Percentiles rank a stretch among this genome's conserved stretches.
These are phyloP conservation scores for Wickerhamomyces tratensis DNA, from an alignment of 805 yeast species.

Conservation along the genomic window DNA sequence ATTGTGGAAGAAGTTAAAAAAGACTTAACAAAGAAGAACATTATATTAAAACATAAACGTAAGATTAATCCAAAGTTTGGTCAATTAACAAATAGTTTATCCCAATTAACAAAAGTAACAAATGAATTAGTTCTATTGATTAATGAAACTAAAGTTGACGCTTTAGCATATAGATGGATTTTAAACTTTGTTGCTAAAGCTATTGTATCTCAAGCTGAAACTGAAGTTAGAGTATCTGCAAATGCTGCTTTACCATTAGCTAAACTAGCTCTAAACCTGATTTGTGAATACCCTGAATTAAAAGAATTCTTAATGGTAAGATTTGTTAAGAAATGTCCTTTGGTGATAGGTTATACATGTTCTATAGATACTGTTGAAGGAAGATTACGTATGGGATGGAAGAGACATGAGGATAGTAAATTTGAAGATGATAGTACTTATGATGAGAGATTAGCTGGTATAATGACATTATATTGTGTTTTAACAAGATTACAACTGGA, in stretches of 20 bases:
- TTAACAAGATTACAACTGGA: slow-evolving; percentile 45
- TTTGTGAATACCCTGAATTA: slow-evolving; percentile 36
- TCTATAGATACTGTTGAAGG: slow-evolving; percentile 75
- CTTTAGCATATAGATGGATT: slow-evolving; percentile 59
- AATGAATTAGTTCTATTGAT: slow-evolving; percentile 43
- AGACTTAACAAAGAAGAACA: slow-evolving; percentile 43
- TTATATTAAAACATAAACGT: slow-evolving; percentile 53
- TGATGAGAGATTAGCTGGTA: slow-evolving; percentile 83
- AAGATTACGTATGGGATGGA: slow-evolving; percentile 82
- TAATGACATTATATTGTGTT: slow-evolving; percentile 69
- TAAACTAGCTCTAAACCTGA: slow-evolving; percentile 43
- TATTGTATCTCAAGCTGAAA: slow-evolving; percentile 82
- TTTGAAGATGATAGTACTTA: slow-evolving; percentile 56
- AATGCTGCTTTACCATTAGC: slow-evolving; percentile 76
- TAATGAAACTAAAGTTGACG: slow-evolving; percentile 33
- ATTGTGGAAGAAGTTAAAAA: slow-evolving; percentile 46
- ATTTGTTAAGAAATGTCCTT: slow-evolving; percentile 86
- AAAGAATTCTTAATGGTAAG: slow-evolving; percentile 49
- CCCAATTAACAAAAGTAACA: slow-evolving; percentile 46
- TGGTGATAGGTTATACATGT: slow-evolving; percentile 74
- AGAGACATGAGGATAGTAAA: slow-evolving; percentile 30
- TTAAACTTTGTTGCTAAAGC: slow-evolving; percentile 81
- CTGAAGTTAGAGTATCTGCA: slow-evolving; percentile 77
- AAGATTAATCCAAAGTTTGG: slow-evolving; percentile 86
- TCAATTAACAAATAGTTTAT: slow-evolving; percentile 66